These are phyloP conservation scores for Bolboschoenoplectus hybrid DNA, from an alignment of 202 grass and related monocot genomes.

Conservation along the genomic window DNA sequence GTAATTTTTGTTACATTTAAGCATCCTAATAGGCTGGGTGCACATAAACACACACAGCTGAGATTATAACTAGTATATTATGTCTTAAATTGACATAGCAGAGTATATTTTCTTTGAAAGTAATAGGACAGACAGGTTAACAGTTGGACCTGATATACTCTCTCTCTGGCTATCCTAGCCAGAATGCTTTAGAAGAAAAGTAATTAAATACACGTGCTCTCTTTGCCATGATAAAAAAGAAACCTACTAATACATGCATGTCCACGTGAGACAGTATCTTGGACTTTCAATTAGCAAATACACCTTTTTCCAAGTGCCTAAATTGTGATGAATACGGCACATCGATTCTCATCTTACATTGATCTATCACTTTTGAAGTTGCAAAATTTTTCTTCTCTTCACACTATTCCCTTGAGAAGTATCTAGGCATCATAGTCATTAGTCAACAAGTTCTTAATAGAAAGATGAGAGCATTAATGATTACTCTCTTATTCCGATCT, in stretches of 20 bases:
- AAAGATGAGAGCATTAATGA: neutral
- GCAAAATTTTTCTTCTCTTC: conserved; percentile 19
- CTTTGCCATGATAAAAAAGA: conserved; percentile 24
- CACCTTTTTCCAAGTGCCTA: conserved; percentile 26
- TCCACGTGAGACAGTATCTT: conserved; percentile 21
- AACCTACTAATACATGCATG: conserved; percentile 10
- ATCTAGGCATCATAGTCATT: neutral
- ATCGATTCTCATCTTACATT: neutral
- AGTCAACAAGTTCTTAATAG: neutral
- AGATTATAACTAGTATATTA: neutral
- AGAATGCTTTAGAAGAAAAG: neutral
- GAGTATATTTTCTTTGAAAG: neutral
- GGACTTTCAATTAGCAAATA: conserved; percentile 17
- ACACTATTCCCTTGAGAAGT: conserved; percentile 18
- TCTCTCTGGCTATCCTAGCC: neutral
- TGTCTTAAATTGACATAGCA: neutral
- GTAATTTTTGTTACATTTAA: too few relatives aligned
- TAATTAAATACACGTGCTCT: conserved; percentile 4
- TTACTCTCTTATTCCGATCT: neutral
- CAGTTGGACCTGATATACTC: neutral
- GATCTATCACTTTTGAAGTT: neutral
- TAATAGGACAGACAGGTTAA: neutral
- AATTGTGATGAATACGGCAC: neutral
- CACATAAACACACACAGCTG: neutral
- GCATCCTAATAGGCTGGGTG: neutral